These are phyloP conservation scores for Leishmania martiniquensis DNA, from an alignment of 208 protist genomes.

Conservation along the genomic window DNA sequence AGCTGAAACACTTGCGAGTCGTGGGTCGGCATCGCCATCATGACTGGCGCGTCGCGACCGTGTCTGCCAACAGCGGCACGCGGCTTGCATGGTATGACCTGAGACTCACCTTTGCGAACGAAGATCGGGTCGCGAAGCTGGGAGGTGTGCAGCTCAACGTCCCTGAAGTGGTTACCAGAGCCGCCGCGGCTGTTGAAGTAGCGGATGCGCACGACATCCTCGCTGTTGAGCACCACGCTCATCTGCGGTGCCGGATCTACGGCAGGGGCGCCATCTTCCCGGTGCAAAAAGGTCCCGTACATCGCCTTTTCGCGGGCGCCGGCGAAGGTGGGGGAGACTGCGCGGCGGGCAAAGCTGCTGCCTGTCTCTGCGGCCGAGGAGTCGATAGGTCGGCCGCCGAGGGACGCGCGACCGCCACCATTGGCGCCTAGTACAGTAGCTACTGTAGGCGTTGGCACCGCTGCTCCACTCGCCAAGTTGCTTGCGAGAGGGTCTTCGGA, in stretches of 20 bases:
- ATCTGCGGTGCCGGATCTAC: slow-evolving; percentile 7
- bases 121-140: slow-evolving; percentile 67
- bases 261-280: slow-evolving; percentile 15
- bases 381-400: neutral
- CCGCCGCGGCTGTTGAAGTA: slow-evolving; percentile 88
- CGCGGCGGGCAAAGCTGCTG: slow-evolving; percentile 2
- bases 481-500: slow-evolving; percentile 2
- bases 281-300: slow-evolving; percentile 55
- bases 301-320: slow-evolving; percentile 27
- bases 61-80: neutral
- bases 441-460: neutral
- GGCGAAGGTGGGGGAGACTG: neutral
- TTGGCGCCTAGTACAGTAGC: neutral
- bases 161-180: slow-evolving; percentile 47
- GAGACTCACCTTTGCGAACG: slow-evolving; percentile 48
- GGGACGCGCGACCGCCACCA: neutral
- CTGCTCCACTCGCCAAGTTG: neutral
- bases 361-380: neutral
- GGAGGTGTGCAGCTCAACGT: slow-evolving; percentile 63
- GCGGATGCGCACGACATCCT: slow-evolving; percentile 57
- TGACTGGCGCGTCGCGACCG: neutral
- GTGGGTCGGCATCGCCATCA: slow-evolving; percentile 7
- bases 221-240: slow-evolving; percentile 36
- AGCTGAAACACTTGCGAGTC: slow-evolving; percentile 20
- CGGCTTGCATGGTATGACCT: slow-evolving; percentile 5